Evolutionary conservation across 805 yeast species (phyloP), one percentile per base, ranked within the genome.

Genomic region (Hanseniaspora valbyensis): DNA sequence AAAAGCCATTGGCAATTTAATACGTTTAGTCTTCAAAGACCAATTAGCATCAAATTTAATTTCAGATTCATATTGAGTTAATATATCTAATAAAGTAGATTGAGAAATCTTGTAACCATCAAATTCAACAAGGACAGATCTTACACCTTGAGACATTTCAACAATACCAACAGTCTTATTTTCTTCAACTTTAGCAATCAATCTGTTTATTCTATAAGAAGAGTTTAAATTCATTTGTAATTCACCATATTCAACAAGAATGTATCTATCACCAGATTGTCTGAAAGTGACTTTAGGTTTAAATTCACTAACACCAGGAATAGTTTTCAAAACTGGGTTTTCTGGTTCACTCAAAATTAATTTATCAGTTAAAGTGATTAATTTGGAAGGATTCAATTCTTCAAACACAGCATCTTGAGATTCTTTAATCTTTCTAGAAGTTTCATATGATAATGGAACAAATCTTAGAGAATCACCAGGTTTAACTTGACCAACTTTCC

Each of bases 401-500:
- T 68, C 73, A 54, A 83, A 70, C 21, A 72, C 67, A 26, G 59
- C 57, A 61, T 86, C 89, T 62, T 83, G 94, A 1, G 69, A 64
- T 25, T 59, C 59, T 65, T 78, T 83, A 65, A 89, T 69, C 16
- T 64, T 64, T 56, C 83, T 70, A 6, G 97, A 96, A 52, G 74
- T 68, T 28, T 76, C 79, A 58, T 76, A 82, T 14, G 78, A 59
- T 40, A 92, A 73, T 33, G 96, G 95, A 52, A 79, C 78, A 71
- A 92, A 90, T 57, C 76, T 76, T 54, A 90, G 79, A 43, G 66
- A 59, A 61, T 92, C 97, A 61, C 97, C 97, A 4, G 97, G 96
- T 66, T 85, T 89, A 39, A 86, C 89, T 69, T 90, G 97, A 42
- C 98, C 98, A 62, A 92, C 84, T 70, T 92, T 92, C 97, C 97